Base-by-base conservation (phyloP, 306 rosid species). In the Oemleria cerasiformis region DNA sequence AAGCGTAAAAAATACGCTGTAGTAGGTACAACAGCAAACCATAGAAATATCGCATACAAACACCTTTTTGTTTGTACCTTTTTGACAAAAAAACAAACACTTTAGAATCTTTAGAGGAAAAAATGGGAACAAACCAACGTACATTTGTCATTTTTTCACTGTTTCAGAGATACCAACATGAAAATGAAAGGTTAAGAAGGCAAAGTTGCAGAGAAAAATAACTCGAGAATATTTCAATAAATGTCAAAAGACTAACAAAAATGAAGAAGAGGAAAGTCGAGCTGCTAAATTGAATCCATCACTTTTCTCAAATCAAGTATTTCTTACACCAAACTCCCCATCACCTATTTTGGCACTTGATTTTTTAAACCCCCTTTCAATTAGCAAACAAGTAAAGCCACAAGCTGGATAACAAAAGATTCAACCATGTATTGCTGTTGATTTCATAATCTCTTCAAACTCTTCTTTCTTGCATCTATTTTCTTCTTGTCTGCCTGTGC, bases 391-490 rank as follows among this genome's bases (percentile, higher is more conserved):
- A 63, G 62, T 73, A 36, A 73, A 57, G 71, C 42, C 79, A 66
- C 73, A 82, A 78, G 74, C 62, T 48, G 65, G 51, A 54, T 21
- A 39, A 51, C 8, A 10, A 54, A 8, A 50, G 64, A 72, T 74
- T 81, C 81, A 76, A 75, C 71, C 60, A 65, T 76, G 74, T 40
- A 30, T 21, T 75, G 42, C 49, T 48, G 11, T 1, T 16, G 63
- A 66, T 72, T 57, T 89, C 53, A 95, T 87, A 91, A 88, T 89
- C 99, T 91, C 85, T 95, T 95, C 87, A 95, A 80, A 65, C 99
- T 95, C 77, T 86, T 95, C 96, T 95, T 95, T 85, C 97, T 89
- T 20, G 97, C 99, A 73, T 95, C 99, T 23, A 89, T 75, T 81
- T 89, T 95, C 91, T 94, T 94, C 91, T 95, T 95, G 80, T 88